These are phyloP conservation scores for Aspergillus sclerotiicarbonarius DNA, from an alignment of 495 filamentous ascomycete genomes.

Conservation along the genomic window DNA sequence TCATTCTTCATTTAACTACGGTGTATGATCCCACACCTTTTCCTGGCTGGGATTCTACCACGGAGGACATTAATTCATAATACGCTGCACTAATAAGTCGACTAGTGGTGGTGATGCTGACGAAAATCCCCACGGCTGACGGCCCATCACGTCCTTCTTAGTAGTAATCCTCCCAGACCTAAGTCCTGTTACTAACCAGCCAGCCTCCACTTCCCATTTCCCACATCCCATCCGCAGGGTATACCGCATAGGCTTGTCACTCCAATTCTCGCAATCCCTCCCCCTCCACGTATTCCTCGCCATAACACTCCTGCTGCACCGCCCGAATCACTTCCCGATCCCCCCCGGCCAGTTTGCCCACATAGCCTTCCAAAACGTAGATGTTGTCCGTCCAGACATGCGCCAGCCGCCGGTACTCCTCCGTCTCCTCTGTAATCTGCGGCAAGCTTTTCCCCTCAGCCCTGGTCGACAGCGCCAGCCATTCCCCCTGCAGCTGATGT, in stretches of 20 bases:
- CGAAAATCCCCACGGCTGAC: too few relatives aligned
- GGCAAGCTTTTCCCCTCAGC: slow-evolving; percentile 50
- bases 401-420: slow-evolving; percentile 44
- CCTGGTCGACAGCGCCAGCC: slow-evolving; percentile 29
- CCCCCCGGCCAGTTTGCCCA: slow-evolving; percentile 47
- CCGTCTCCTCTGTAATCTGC: slow-evolving; percentile 49
- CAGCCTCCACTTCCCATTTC: too few relatives aligned
- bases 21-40: too few relatives aligned
- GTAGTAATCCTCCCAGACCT: too few relatives aligned
- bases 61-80: too few relatives aligned
- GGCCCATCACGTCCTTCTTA: too few relatives aligned
- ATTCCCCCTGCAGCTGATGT: slow-evolving; percentile 22
- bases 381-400: slow-evolving; percentile 64
- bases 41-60: too few relatives aligned
- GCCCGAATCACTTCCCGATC: slow-evolving; percentile 51
- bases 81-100: not conserved
- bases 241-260: slow-evolving; percentile 4
- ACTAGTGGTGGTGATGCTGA: not conserved
- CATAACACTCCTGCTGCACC: slow-evolving; percentile 59
- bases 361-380: slow-evolving; percentile 59
- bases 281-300: slow-evolving; percentile 62
- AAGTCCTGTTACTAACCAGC: too few relatives aligned
- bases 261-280: slow-evolving; percentile 54
- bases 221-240: too few relatives aligned
- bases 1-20: too few relatives aligned